These are phyloP conservation scores for Fraxinus xanthoxyloides DNA, from an alignment of 305 asterid species.

Conservation along the genomic window DNA sequence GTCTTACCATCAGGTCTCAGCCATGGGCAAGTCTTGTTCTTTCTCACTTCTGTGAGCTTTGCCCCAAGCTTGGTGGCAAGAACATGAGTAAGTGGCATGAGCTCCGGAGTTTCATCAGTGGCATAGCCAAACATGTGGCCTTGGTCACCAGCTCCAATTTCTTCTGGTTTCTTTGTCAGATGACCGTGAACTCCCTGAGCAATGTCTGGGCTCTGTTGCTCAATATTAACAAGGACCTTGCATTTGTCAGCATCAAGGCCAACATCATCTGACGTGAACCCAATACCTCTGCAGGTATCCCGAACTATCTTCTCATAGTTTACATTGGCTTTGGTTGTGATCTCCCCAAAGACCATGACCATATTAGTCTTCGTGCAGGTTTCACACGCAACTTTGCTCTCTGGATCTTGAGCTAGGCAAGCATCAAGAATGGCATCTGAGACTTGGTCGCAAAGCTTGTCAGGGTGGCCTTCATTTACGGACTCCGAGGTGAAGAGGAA, in stretches of 20 bases:
- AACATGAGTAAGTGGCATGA: slow-evolving; percentile 90
- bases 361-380: slow-evolving; percentile 86
- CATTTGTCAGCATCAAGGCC: slow-evolving; percentile 93
- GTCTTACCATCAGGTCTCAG: slow-evolving; percentile 91
- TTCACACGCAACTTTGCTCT: slow-evolving; percentile 89
- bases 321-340: slow-evolving; percentile 75
- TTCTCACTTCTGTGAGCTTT: slow-evolving; percentile 83
- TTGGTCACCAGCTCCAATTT: slow-evolving; percentile 90
- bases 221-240: slow-evolving; percentile 87
- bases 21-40: slow-evolving; percentile 84
- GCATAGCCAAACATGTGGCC: slow-evolving; percentile 94
- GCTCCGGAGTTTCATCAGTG: slow-evolving; percentile 87
- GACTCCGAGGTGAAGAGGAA: slow-evolving; percentile 86
- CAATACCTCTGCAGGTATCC: slow-evolving; percentile 79
- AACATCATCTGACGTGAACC: slow-evolving; percentile 78
- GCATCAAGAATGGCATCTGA: slow-evolving; percentile 95
- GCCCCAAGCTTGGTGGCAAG: slow-evolving; percentile 94
- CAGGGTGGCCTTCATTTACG: slow-evolving; percentile 92
- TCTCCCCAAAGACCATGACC: slow-evolving; percentile 93
- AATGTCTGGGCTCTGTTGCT: slow-evolving; percentile 88
- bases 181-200: slow-evolving; percentile 95
- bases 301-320: slow-evolving; percentile 83
- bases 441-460: slow-evolving; percentile 94
- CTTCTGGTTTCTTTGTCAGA: slow-evolving; percentile 90
- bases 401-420: slow-evolving; percentile 79